Conservation (phyloP, 495 filamentous ascomycete genomes). For the Venustampulla echinocandica region DNA sequence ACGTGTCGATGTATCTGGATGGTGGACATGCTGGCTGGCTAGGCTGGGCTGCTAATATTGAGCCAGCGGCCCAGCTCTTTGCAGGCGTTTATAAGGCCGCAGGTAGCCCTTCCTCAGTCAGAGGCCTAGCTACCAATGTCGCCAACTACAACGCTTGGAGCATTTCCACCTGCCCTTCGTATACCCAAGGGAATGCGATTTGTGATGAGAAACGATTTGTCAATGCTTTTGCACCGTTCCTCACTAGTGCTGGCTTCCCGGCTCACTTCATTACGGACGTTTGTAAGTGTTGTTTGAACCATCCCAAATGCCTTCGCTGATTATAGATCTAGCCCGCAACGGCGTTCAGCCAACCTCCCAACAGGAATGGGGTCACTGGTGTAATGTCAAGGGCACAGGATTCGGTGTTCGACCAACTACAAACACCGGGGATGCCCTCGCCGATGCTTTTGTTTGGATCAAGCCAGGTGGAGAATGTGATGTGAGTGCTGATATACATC, state of each 20-base stretch:
- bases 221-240: constrained; percentile 53
- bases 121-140: constrained; percentile 70
- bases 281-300: constrained; percentile 8
- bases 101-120: constrained; percentile 53
- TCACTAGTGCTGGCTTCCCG: constrained; percentile 54
- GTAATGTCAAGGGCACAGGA: constrained; percentile 69
- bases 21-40: constrained; percentile 78
- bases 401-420: constrained; percentile 64
- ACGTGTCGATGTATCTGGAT: constrained; percentile 79
- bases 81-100: constrained; percentile 58
- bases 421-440: constrained; percentile 49
- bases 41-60: constrained; percentile 71
- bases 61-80: constrained; percentile 60
- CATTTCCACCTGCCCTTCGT: constrained; percentile 39
- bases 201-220: constrained; percentile 70
- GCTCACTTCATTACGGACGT: constrained; percentile 55
- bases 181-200: constrained; percentile 46
- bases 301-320: neutral
- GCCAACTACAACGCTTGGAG: constrained; percentile 68
- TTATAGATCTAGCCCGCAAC: constrained; percentile 48
- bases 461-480: constrained; percentile 81
- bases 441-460: constrained; percentile 75
- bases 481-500: constrained; percentile 35
- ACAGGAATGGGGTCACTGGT: constrained; percentile 72
- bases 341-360: constrained; percentile 56